These are phyloP conservation scores for Lactarius pseudohatsudake DNA, from an alignment of 768 basidiomycete species.

Conservation along the genomic window DNA sequence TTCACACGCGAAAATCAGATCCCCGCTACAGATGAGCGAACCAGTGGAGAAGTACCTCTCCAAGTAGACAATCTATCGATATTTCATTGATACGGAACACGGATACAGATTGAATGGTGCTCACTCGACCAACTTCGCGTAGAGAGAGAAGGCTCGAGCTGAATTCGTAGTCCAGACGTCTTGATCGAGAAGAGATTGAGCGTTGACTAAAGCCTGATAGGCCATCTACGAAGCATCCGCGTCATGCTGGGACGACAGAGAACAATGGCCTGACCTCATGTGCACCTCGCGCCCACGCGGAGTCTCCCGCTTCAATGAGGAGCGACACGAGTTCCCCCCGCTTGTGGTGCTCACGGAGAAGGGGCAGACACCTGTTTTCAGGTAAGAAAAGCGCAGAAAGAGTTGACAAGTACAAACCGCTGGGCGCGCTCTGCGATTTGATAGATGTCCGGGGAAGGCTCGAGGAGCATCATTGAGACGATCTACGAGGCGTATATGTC, in stretches of 20 bases:
- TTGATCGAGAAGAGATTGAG: conserved; percentile 51
- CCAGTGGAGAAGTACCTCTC: conserved; percentile 46
- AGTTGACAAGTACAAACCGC: conserved; percentile 39
- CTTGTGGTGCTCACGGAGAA: conserved; percentile 60
- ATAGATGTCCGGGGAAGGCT: conserved; percentile 59
- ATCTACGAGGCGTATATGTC: conserved; percentile 44
- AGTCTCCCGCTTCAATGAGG: conserved; percentile 66
- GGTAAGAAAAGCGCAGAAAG: conserved; percentile 4
- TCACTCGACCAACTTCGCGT: conserved; percentile 61
- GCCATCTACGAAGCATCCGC: conserved; percentile 46
- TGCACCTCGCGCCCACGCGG: conserved; percentile 69
- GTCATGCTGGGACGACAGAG: neutral
- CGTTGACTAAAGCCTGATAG: conserved; percentile 59
- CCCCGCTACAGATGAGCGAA: neutral
- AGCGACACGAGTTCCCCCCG: conserved; percentile 60
- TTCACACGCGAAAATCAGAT: conserved; percentile 30
- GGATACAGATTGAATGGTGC: conserved; percentile 32
- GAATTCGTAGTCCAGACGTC: conserved; percentile 55
- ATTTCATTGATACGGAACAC: conserved; percentile 8
- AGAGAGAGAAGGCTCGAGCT: conserved; percentile 49
- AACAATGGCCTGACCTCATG: conserved; percentile 53
- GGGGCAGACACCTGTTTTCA: conserved; percentile 53
- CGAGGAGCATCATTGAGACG: conserved; percentile 68
- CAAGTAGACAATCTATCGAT: conserved; percentile 55
- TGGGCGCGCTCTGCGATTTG: conserved; percentile 71